A percentile compares a stretch with the other conserved stretches of the same genome.
These are phyloP conservation scores for Trichoderma parareesei DNA, from an alignment of 495 filamentous ascomycete genomes.

Conservation along the genomic window DNA sequence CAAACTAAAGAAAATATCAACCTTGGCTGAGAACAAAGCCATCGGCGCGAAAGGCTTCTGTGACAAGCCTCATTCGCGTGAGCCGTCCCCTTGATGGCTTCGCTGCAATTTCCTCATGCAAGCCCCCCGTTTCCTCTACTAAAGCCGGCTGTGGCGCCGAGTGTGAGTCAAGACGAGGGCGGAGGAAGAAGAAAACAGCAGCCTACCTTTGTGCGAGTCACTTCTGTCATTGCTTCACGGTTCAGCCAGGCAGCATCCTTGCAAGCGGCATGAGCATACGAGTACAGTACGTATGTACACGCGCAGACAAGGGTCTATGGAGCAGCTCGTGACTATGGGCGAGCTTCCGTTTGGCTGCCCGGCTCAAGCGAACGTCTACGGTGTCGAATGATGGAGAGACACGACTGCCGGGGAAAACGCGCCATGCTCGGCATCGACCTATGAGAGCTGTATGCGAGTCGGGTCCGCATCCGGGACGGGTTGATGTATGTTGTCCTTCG, in stretches of 20 bases:
- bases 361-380: background rate
- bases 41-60: background rate
- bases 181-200: background rate
- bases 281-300: background rate
- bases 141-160: background rate
- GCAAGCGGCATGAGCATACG: background rate
- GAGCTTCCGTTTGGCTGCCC: background rate
- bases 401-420: background rate
- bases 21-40: background rate
- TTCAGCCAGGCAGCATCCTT: background rate
- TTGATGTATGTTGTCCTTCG: background rate
- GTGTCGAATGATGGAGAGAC: background rate
- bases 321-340: background rate
- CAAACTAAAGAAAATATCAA: background rate
- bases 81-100: background rate
- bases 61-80: background rate
- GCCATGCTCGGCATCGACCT: background rate
- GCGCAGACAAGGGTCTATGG: background rate
- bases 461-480: background rate
- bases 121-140: background rate
- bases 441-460: background rate
- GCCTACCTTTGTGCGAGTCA: background rate
- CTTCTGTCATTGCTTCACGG: background rate
- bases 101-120: conserved; percentile 1
- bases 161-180: background rate